Conservation (phyloP, 73 alveolate genomes). For the Diophrys sp. region DNA sequence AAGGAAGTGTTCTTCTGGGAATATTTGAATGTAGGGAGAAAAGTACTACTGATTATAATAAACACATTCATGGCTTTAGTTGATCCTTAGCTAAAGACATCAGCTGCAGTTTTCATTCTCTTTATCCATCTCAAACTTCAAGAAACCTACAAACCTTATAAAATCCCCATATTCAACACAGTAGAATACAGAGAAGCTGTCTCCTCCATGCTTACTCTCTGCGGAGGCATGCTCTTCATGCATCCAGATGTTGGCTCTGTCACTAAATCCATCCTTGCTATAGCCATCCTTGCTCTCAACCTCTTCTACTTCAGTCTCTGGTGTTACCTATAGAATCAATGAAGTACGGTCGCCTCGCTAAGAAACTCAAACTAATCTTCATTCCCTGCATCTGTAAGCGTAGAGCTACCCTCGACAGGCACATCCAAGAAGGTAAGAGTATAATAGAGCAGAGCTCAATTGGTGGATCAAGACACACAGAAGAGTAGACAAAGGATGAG, state of each 20-base stretch:
- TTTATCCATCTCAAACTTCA: not conserved
- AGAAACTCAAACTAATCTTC: too few species aligned
- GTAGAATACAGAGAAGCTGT: conserved; percentile 11
- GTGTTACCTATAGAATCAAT: conserved; percentile 8
- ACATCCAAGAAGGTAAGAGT: too few species aligned
- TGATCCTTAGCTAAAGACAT: conserved; percentile 30
- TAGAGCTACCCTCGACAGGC: too few species aligned
- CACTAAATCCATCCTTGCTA: not conserved
- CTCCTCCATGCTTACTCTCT: conserved; percentile 4
- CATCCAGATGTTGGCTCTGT: conserved; percentile 3
- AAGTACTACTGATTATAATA: conserved; percentile 37
- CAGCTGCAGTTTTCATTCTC: conserved; percentile 25
- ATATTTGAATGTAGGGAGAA: conserved; percentile 33
- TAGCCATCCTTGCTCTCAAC: conserved; percentile 14
- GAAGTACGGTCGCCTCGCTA: too few species aligned
- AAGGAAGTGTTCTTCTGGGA: conserved; percentile 49
- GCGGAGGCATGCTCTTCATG: conserved; percentile 2
- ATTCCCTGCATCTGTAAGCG: too few species aligned
- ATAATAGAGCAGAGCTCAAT: too few species aligned
- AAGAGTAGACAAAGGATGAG: too few species aligned
- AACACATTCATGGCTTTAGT: conserved; percentile 52
- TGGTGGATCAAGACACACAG: too few species aligned
- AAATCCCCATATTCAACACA: not conserved
- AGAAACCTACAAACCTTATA: not conserved
- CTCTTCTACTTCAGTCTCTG: conserved; percentile 18